Base-by-base conservation (phyloP, 148 eudicot genomes). In the Polygonum maritimum region DNA sequence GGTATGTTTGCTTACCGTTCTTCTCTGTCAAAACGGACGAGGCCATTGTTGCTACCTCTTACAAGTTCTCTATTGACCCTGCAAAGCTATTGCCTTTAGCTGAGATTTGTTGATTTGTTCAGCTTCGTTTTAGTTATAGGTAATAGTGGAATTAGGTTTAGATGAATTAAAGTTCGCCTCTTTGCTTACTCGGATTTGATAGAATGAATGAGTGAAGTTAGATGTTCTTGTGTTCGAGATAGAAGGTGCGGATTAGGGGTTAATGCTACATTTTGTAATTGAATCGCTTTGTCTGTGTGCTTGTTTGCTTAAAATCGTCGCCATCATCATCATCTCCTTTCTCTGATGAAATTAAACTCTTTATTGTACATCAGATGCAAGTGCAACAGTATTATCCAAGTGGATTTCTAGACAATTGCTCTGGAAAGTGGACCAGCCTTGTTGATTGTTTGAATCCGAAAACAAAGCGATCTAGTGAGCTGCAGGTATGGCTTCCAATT, bases 351-450 rank as follows among this genome's bases (percentile, higher is more conserved):
- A 65, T 14, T 65, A 65, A 36, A 12, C 19, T 19, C 80, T 74
- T 74, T n/a, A n/a, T 84, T 19, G 96, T 95, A 75, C 96, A 95
- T 82, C 97, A 95, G 85, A 72, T n/a, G n/a, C n/a, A n/a, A n/a
- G n/a, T 95, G 97, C 96, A 92, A 84, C 96, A 90, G 76, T 95
- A 95, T 83, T 95, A 95, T 84, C 84, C 96, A 63, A 74, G 84
- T 81, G 97, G 98, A 58, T 77, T 73, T 52, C 93, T 95, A 33
- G 98, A 92, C 75, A 89, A 89, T 82, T 95, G 98, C 78, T 83
- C 88, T 33, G 76, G 63, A 78, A 90, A 94, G 78, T 94, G 97
- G 97, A 84, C 67, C 81, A 83, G 79, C 71, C 89, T 94, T 72
- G 79, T 83, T 71, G 93, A 94, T 81, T 94, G 98, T 79, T 85